Conservation (phyloP, 805 yeast species). For the Starmera dryadoides region DNA sequence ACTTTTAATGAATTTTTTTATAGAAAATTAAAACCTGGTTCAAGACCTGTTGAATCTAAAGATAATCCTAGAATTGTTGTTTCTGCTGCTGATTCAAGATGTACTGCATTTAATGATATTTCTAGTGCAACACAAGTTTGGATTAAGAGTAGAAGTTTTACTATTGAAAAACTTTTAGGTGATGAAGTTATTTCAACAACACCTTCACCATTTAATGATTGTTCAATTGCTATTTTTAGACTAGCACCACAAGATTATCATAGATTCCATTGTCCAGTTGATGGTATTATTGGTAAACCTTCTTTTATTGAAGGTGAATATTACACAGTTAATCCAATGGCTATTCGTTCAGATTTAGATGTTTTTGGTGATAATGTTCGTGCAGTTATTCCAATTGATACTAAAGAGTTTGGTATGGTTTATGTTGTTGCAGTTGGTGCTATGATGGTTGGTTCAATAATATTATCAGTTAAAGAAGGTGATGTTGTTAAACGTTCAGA, state of each 20-base stretch:
- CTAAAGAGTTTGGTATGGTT: conserved; percentile 72
- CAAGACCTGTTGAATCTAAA: conserved; percentile 62
- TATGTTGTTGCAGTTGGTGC: conserved; percentile 86
- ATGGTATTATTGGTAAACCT: conserved; percentile 63
- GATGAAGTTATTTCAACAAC: conserved; percentile 26
- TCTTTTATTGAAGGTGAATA: conserved; percentile 78
- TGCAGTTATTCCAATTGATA: conserved; percentile 66
- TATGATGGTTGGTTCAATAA: conserved; percentile 96
- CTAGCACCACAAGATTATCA: conserved; percentile 97
- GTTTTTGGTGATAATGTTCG: conserved; percentile 91
- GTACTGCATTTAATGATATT: conserved; percentile 59
- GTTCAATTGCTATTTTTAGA: conserved; percentile 69
- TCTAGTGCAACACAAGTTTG: conserved; percentile 64
- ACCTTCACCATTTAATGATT: conserved; percentile 29
- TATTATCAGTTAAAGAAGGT: conserved; percentile 60
- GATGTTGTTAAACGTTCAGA: conserved; percentile 58
- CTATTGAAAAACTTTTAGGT: conserved; percentile 53
- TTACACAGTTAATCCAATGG: conserved; percentile 97
- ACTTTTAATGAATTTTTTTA: conserved; percentile 90
- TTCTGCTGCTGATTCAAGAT: conserved; percentile 86
- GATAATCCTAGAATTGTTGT: conserved; percentile 42
- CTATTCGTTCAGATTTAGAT: conserved; percentile 78
- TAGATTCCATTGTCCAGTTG: conserved; percentile 84
- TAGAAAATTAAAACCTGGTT: conserved; percentile 62
- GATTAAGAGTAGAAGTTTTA: conserved; percentile 83